Evolutionary conservation across 2,329 filamentous ascomycete genomes (phyloP).

Genomic region (Apiospora koreana): DNA sequence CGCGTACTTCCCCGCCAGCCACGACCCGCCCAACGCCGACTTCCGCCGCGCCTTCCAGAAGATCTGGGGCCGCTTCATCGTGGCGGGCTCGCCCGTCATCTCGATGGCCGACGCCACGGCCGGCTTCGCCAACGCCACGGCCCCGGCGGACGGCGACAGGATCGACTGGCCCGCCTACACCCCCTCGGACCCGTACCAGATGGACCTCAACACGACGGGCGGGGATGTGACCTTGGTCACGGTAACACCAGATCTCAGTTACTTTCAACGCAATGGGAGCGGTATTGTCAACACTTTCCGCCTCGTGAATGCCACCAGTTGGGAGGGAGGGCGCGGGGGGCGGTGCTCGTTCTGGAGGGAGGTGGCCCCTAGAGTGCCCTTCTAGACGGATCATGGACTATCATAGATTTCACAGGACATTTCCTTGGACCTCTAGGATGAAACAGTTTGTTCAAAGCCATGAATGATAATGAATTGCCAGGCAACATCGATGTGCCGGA

Average conservation of each 20-base stretch:
- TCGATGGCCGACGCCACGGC: slow-evolving; percentile 31
- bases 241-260: slow-evolving; percentile 26
- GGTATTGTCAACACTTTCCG: slow-evolving; percentile 29
- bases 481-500: too few relatives aligned
- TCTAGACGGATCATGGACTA: slow-evolving; percentile 12
- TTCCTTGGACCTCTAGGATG: too few relatives aligned
- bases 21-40: slow-evolving; percentile 20
- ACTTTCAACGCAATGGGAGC: slow-evolving; percentile 24
- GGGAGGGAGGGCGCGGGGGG: slow-evolving; percentile 28
- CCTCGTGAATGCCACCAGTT: slow-evolving; percentile 22
- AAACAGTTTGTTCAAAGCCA: too few relatives aligned
- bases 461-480: too few relatives aligned
- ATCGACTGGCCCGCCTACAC: slow-evolving; percentile 35
- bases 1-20: slow-evolving; percentile 30
- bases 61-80: slow-evolving; percentile 50
- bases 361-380: slow-evolving; percentile 25
- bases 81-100: slow-evolving; percentile 38
- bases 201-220: slow-evolving; percentile 47
- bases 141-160: slow-evolving; percentile 25
- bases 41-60: slow-evolving; percentile 40
- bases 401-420: background rate
- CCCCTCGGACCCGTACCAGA: slow-evolving; percentile 34
- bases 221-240: slow-evolving; percentile 26
- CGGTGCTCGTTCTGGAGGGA: slow-evolving; percentile 30
- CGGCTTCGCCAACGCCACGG: slow-evolving; percentile 31